Conservation (phyloP, 2,329 filamentous ascomycete species). For the Xylariales sp. region DNA sequence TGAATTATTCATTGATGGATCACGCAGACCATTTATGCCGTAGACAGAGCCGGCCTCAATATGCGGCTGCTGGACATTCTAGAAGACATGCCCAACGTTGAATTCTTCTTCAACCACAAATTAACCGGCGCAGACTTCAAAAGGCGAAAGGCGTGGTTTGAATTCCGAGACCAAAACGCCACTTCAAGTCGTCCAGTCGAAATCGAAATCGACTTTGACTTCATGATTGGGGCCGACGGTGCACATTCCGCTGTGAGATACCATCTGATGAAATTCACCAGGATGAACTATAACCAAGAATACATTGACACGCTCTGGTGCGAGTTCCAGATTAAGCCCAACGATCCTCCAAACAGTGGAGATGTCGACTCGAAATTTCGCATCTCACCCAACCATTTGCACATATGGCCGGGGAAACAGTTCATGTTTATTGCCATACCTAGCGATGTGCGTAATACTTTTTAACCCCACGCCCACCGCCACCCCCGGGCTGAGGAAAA, state of each 20-base stretch:
- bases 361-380: conserved; percentile 66
- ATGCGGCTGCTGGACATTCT: conserved; percentile 85
- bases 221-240: conserved; percentile 94
- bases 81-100: conserved; percentile 87
- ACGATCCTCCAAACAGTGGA: conserved; percentile 44
- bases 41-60: conserved; percentile 87
- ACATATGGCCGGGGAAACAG: conserved; percentile 94
- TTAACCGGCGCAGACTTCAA: conserved; percentile 89
- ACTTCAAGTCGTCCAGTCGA: conserved; percentile 68
- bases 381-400: conserved; percentile 91
- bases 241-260: conserved; percentile 92
- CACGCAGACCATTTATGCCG: conserved; percentile 80
- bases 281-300: conserved; percentile 90
- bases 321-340: conserved; percentile 84
- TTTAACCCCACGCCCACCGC: not conserved
- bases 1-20: conserved; percentile 19
- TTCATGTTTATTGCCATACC: conserved; percentile 99
- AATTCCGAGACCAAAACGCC: conserved; percentile 60
- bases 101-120: conserved; percentile 92
- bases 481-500: too few species aligned
- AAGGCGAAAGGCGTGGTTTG: conserved; percentile 86
- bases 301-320: conserved; percentile 99
- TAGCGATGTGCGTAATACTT: conserved; percentile 61
- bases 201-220: conserved; percentile 87
- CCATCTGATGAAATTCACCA: conserved; percentile 94